Evolutionary conservation across 305 asterid species (phyloP), one percentile per base, ranked within the genome.

Genomic region (Lippia alba): DNA sequence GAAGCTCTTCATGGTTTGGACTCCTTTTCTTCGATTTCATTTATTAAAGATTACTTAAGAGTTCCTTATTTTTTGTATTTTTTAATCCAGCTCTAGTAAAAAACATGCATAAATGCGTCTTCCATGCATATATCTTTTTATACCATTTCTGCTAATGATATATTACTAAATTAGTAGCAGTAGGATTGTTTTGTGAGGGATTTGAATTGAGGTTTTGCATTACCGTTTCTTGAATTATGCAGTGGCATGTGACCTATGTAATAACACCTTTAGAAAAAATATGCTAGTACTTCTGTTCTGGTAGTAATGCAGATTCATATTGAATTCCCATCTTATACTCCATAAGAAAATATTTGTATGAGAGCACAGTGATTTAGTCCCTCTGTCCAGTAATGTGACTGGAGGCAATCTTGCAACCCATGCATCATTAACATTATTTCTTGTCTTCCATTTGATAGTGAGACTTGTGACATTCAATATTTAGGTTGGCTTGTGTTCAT

Each of bases 1-100:
- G 97, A 93, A 85, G 94, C 90, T 83, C 92, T 94, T 73, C 97
- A 91, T 73, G 99, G 97, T 93, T 71, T 45, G 89, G 40, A 71
- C 61, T 72, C 66, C 71, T 72, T 71, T 55, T 24, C 30, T 24
- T 24, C 30, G 3, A n/a, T 64, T 59, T 46, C 46, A 61, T 54
- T 70, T 68, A 33, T 9, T 59, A 12, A 41, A 16, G 8, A 24
- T 64, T 14, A 19, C 40, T 18, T 32, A 34, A 7, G 8, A 50
- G 32, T 46, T 54, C 49, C 67, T 56, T 66, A 33, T 44, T 56
- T 8, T 46, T 44, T 9, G 50, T 54, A 40, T 44, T 50, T 67
- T 51, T 11, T 30, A 64, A 34, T 64, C 16, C 56, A 56, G 9
- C 54, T 62, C 15, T 9, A 51, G 17, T 1, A 36, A 4, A 14